Base-by-base conservation (phyloP, 2,329 filamentous ascomycete species). In the Fusarium secorum region DNA sequence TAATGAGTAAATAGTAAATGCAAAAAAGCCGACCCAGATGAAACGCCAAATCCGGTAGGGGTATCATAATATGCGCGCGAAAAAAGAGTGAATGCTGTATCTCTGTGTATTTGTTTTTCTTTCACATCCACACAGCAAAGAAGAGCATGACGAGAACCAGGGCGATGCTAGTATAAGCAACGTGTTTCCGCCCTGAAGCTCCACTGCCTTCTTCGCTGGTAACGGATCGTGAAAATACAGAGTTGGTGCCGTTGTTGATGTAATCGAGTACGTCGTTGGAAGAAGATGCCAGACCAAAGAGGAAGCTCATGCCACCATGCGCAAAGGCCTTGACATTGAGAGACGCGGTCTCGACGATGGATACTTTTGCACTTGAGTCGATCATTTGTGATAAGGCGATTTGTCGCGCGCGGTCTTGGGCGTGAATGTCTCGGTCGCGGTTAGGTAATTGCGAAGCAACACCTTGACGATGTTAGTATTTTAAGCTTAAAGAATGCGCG, bases 161-260 rank as follows among this genome's bases (percentile, higher is more conserved):
- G n/a, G 73, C 71, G 26, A 76, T 68, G 44, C 77, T 77, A 32
- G 77, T 71, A 22, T 71, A 70, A n/a, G 77, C 73, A 30, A 80
- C 70, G 26, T 74, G 73, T 45, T 73, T 73, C 41, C 78, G 75
- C 30, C 69, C 74, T 10, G 77, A 76, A 1, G 94, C 80, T 6
- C 91, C 89, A 70, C 90, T 88, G 20, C 92, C 90, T 73, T 93
- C 83, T 14, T 85, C 83, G 4, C 82, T 86, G 4, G 88, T 86
- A 55, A 86, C 92, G 53, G 93, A 91, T 81, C 97, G 94, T 82
- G 97, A 89, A 78, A 91, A 97, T 5, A 94, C 84, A 42, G 91
- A 91, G 75, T 97, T 89, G 65, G 96, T 91, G 80, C 97, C 94
- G 77, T 97, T 97, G 71, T 94, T 95, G 64, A 97, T 87, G 75